A percentile compares a stretch with the other conserved stretches of the same genome.
These are phyloP conservation scores for Phytophthora uliginosa DNA, from an alignment of 352 stramenopile species.

Conservation along the genomic window DNA sequence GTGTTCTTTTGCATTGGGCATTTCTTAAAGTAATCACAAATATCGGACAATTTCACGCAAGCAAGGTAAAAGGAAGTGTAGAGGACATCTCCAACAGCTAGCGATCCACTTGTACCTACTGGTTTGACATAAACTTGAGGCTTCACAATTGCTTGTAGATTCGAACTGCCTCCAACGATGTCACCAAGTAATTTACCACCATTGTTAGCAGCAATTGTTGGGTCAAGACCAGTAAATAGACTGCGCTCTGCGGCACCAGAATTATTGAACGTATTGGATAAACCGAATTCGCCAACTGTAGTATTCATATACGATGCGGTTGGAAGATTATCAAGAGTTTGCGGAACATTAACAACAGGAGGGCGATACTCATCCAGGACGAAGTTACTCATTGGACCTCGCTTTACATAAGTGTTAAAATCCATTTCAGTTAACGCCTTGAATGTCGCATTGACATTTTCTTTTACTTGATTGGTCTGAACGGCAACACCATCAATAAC, in stretches of 20 bases:
- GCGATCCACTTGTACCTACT: no score
- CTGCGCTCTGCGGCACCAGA: slow-evolving; percentile 10
- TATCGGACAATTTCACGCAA: slow-evolving; percentile 9
- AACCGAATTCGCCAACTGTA: slow-evolving; percentile 17
- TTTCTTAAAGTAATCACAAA: slow-evolving; percentile 19
- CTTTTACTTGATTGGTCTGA: no score
- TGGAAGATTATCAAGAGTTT: background rate
- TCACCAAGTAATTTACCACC: no score
- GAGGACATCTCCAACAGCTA: no score
- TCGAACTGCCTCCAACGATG: no score
- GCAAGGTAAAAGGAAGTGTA: no score
- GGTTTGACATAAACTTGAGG: slow-evolving; percentile 10
- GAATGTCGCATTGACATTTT: slow-evolving; percentile 1
- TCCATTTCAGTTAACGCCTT: slow-evolving; percentile 9
- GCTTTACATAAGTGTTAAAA: slow-evolving; percentile 12
- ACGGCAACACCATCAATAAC: background rate
- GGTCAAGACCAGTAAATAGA: slow-evolving; percentile 17
- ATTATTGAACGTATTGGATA: slow-evolving; percentile 17
- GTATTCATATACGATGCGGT: slow-evolving; percentile 20
- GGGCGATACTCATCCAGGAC: slow-evolving; percentile 11
- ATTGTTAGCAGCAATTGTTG: no score
- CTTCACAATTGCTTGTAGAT: slow-evolving; percentile 11
- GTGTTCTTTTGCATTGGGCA: no score
- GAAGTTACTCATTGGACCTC: slow-evolving; percentile 7
- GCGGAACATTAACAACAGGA: background rate